Percentiles rank a stretch among this genome's conserved stretches.
phyloP scores from a whole-genome alignment of 345 rosid genomes.

The rapeseed (Brassica napus) region DNA sequence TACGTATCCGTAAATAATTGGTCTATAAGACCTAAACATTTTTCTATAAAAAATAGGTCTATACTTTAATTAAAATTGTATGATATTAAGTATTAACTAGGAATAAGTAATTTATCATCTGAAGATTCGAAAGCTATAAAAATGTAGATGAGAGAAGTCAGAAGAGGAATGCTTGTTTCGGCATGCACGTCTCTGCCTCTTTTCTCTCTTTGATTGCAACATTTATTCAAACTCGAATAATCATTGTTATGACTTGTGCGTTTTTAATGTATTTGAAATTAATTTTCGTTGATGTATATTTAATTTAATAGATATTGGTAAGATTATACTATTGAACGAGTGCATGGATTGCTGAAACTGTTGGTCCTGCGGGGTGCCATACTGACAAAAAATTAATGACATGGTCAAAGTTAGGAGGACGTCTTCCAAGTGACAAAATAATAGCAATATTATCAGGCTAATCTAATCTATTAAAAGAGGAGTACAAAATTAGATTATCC shows the following conservation, averaged over 20 bases:
- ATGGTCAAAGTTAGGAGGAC: conserved; percentile 21
- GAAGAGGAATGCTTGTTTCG: conserved; percentile 32
- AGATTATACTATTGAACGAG: background rate
- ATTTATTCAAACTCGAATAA: conserved; percentile 2
- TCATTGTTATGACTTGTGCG: conserved; percentile 24
- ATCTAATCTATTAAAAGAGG: no score
- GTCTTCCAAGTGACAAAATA: background rate
- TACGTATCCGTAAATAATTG: conserved; percentile 27
- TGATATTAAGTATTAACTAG: background rate
- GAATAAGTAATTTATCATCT: background rate
- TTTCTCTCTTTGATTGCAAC: background rate
- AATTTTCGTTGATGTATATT: background rate
- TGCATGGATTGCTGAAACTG: conserved; percentile 28
- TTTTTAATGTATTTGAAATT: background rate
- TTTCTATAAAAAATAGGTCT: background rate
- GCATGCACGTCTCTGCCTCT: conserved; percentile 38
- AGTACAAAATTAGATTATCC: no score
- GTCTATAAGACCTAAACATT: background rate
- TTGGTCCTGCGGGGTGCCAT: conserved; percentile 34
- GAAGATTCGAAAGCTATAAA: background rate
- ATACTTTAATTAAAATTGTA: background rate
- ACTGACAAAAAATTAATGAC: conserved; percentile 24
- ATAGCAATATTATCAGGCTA: background rate
- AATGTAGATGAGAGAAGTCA: conserved; percentile 9
- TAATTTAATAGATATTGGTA: background rate